phyloP scores from a whole-genome alignment of 1,139 yeast species.

The Kurtzmaniella natalensis region DNA sequence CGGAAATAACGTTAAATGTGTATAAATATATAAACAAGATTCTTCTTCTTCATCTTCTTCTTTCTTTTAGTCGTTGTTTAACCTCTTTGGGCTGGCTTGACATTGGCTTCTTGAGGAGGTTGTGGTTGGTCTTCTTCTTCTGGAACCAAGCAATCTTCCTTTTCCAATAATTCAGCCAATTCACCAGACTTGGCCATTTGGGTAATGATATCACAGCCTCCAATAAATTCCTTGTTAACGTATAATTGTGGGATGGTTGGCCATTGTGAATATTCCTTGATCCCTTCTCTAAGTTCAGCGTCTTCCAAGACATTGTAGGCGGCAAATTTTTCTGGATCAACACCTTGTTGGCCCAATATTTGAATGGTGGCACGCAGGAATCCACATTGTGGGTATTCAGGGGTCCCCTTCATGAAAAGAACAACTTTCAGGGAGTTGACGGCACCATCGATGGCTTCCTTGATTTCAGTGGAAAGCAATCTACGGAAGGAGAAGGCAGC shows the following conservation, averaged over 20 bases:
- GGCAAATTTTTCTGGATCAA: slow-evolving; percentile 92
- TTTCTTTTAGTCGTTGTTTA: no score
- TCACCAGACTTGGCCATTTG: slow-evolving; percentile 94
- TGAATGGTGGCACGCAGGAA: slow-evolving; percentile 94
- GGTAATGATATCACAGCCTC: slow-evolving; percentile 94
- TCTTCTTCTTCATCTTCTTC: no score
- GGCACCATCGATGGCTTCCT: slow-evolving; percentile 79
- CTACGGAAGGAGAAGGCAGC: slow-evolving; percentile 25
- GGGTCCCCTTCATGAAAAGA: slow-evolving; percentile 93
- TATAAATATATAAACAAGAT: no score
- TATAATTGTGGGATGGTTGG: slow-evolving; percentile 82
- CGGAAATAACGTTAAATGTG: no score
- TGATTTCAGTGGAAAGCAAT: slow-evolving; percentile 72
- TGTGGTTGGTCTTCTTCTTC: slow-evolving; percentile 55
- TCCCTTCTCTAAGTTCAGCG: slow-evolving; percentile 85
- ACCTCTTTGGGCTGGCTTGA: slow-evolving; percentile 38
- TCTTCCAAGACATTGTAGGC: slow-evolving; percentile 97
- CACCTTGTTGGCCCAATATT: slow-evolving; percentile 93
- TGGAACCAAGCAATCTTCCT: slow-evolving; percentile 75
- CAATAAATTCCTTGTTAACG: slow-evolving; percentile 79
- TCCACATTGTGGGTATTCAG: slow-evolving; percentile 98
- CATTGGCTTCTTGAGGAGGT: slow-evolving; percentile 28
- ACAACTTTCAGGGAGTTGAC: slow-evolving; percentile 89
- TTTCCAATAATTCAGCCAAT: slow-evolving; percentile 75
- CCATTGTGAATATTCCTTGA: slow-evolving; percentile 95